phyloP scores from a whole-genome alignment of 768 basidiomycete genomes.

The Fistulinella prunicolor region DNA sequence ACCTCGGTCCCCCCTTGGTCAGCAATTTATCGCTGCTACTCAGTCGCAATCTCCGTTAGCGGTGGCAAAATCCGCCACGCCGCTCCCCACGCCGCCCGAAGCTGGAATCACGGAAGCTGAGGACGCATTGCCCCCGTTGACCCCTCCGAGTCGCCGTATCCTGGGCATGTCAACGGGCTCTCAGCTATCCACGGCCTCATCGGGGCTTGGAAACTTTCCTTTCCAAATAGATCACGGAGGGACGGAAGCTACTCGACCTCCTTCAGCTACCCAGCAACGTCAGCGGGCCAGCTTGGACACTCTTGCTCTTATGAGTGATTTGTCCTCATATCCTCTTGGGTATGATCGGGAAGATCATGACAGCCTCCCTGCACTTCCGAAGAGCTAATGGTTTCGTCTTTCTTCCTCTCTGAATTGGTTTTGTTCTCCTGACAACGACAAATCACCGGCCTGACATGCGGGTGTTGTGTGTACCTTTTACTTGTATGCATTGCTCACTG shows the following conservation, averaged over 20 bases:
- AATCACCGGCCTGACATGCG: slow-evolving; percentile 27
- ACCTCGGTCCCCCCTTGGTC: slow-evolving; percentile 66
- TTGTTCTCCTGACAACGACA: slow-evolving; percentile 9
- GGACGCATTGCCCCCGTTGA: slow-evolving; percentile 35
- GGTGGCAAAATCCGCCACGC: neutral
- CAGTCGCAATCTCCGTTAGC: slow-evolving; percentile 7
- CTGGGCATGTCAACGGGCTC: slow-evolving; percentile 76
- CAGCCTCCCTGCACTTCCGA: slow-evolving; percentile 23
- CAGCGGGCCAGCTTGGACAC: slow-evolving; percentile 85
- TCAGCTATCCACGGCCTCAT: slow-evolving; percentile 73
- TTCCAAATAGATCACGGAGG: slow-evolving; percentile 78
- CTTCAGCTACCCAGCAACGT: slow-evolving; percentile 41
- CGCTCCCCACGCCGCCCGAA: neutral
- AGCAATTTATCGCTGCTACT: slow-evolving; percentile 46
- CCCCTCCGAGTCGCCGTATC: slow-evolving; percentile 58
- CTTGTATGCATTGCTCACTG: slow-evolving; percentile 23
- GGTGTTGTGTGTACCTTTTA: slow-evolving; percentile 28
- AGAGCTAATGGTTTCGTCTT: slow-evolving; percentile 18
- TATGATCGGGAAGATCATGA: slow-evolving; percentile 50
- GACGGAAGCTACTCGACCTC: slow-evolving; percentile 31
- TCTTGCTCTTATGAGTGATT: slow-evolving; percentile 75
- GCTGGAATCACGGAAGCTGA: slow-evolving; percentile 24
- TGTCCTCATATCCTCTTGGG: slow-evolving; percentile 79
- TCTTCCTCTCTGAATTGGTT: neutral
- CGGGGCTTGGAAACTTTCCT: slow-evolving; percentile 80